A percentile compares a stretch with the other conserved stretches of the same genome.
Conservation (phyloP, 805 yeast genomes). For the Candida peoriensis region DNA sequence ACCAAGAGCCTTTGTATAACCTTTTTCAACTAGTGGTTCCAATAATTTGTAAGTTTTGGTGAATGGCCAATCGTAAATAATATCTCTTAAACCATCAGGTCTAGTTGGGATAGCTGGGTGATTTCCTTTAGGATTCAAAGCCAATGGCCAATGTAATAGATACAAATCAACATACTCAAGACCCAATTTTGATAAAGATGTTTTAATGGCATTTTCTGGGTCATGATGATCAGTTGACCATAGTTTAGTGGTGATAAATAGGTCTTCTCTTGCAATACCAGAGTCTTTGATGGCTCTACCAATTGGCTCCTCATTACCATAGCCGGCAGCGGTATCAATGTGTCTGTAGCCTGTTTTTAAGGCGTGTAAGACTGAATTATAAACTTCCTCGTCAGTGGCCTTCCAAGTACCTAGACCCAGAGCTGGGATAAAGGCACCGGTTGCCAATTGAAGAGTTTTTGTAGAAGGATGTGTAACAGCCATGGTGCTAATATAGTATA, state of each 20-base stretch:
- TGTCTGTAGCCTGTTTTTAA: slow-evolving; percentile 48
- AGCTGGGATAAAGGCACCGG: slow-evolving; percentile 47
- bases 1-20: slow-evolving; percentile 15
- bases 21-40: slow-evolving; percentile 9
- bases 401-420: slow-evolving; percentile 47
- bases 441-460: slow-evolving; percentile 30
- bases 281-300: slow-evolving; percentile 48
- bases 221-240: slow-evolving; percentile 40
- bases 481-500: no score
- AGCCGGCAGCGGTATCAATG: slow-evolving; percentile 54
- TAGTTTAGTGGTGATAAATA: slow-evolving; percentile 68
- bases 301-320: slow-evolving; percentile 49
- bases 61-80: slow-evolving; percentile 48
- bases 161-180: slow-evolving; percentile 76
- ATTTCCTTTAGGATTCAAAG: slow-evolving; percentile 41
- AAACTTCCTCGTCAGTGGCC: slow-evolving; percentile 28
- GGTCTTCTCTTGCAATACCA: slow-evolving; percentile 56
- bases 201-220: slow-evolving; percentile 47
- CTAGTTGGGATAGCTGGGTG: slow-evolving; percentile 6
- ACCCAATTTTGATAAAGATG: slow-evolving; percentile 55
- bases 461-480: no score
- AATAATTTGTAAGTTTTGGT: slow-evolving; percentile 16
- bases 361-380: slow-evolving; percentile 11
- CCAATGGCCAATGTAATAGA: slow-evolving; percentile 81
- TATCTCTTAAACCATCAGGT: slow-evolving; percentile 44